Evolutionary conservation across 2,329 filamentous ascomycete species (phyloP), one percentile per base, ranked within the genome.

Genomic region (Bisporella sp.): DNA sequence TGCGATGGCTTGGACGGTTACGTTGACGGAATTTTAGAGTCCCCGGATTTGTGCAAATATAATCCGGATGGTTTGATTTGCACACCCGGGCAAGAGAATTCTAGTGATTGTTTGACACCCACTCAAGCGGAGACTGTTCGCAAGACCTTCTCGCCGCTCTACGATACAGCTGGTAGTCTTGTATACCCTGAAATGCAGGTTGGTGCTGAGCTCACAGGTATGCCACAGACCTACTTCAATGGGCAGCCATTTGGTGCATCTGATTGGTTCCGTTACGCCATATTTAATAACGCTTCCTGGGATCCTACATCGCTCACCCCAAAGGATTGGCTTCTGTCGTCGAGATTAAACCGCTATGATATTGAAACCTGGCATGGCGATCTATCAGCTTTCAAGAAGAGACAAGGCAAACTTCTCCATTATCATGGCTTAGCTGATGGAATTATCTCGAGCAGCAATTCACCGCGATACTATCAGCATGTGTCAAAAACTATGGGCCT

Each of bases 391-490:
- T 58, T 61, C 40, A 49, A 57, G 41, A 52, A 54, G 1, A 42
- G 49, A 7, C 59, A 59, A 11, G 54, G 54, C 6, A 62, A 62
- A 48, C n/a, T 61, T 5, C 39, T 60, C 4, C 48, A 53, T 8
- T 61, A 59, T 43, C 58, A 60, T 45, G 59, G 59, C 3, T 42
- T 50, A 8, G 49, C 32, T 40, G 59, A 62, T 47, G 51, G n/a
- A 35, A 47, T 44, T 21, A 74, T 77, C 59, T 65, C 68, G 11
- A 69, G 66, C 11, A 68, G 69, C 9, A 74, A 71, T 57, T 71
- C 68, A 9, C 67, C 69, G 8, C 61, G 70, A 9, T 78, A 77
- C 67, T 78, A 77, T 62, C 47, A 54, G 35, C 49, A 47, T 9
- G 55, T 57, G 5, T 55, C 55, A 4, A 13, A 44, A 30, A 73